Evolutionary conservation across 1,139 yeast species (phyloP), one percentile per base, ranked within the genome.

Genomic region (Suhomyces coccinellae): DNA sequence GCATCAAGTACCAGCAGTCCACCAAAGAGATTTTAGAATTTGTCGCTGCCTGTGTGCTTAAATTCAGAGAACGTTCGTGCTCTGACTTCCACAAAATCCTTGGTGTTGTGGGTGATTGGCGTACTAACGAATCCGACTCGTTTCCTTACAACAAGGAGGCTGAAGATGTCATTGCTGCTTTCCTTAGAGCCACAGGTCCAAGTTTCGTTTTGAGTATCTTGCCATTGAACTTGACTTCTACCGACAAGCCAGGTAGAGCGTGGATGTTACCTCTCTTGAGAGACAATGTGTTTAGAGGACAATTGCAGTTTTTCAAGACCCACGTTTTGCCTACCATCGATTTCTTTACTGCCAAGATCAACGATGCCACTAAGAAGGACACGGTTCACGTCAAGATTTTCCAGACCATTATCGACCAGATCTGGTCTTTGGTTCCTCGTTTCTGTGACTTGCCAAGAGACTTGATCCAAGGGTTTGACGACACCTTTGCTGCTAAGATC

Each of bases 261-360:
- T 93, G 98, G 98, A 62, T 93, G 56, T 76, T 93, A 51, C 99
- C 99, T n/a, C 64, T 95, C 31, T 77, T 93, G 50, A 85, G 98
- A 67, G 97, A 91, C 56, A 83, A 87, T 58, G 87, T 89, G 26
- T 79, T 83, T 55, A 79, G 81, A 59, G 85, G 97, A 1, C 75
- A 78, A 46, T 71, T 95, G 45, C 72, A 77, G 0, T 88, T 74
- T 60, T 93, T 80, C 66, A 76, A 79, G 49, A 63, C 66, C 20
- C 74, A 82, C 33, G 77, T 95, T 47, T 67, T 87, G 27, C 97
- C 98, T 28, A 66, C 83, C 38, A 80, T 80, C 38, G 80, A 79
- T 32, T 71, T 79, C 50, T 87, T 91, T 53, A 75, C 69, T 45
- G 65, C 65, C 4, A 79, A 78, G 52, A 68, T 80, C 38, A 57